A percentile compares a stretch with the other conserved stretches of the same genome.
Evolutionary conservation across 805 yeast species (phyloP).

Genomic region (Starmerella floris): DNA sequence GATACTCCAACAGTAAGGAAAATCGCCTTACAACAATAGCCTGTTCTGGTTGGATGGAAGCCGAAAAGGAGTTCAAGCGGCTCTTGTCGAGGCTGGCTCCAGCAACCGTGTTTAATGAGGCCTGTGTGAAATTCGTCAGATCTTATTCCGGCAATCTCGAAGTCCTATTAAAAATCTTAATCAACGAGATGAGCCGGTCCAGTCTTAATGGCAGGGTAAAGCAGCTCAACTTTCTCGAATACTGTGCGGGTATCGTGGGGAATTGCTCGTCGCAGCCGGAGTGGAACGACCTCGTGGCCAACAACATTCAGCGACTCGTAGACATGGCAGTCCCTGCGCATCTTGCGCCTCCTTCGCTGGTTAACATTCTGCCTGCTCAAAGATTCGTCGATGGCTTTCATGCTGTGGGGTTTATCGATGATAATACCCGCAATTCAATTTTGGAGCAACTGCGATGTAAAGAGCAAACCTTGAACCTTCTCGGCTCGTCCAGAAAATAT

Average conservation of each 20-base stretch:
- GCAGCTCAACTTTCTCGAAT: slow-evolving; percentile 56
- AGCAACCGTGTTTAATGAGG: slow-evolving; percentile 28
- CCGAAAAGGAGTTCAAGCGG: slow-evolving; percentile 42
- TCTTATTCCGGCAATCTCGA: slow-evolving; percentile 44
- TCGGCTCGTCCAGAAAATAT: slow-evolving; percentile 1
- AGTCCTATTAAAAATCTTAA: slow-evolving; percentile 52
- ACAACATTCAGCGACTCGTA: slow-evolving; percentile 12
- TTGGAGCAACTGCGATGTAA: slow-evolving; percentile 5
- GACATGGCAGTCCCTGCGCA: slow-evolving; percentile 21
- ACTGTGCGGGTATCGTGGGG: slow-evolving; percentile 29
- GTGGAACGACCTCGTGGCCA: slow-evolving; percentile 5
- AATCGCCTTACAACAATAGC: too few species aligned
- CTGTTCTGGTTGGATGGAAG: too few species aligned
- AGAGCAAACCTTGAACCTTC: slow-evolving; percentile 1
- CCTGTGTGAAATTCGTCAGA: slow-evolving; percentile 21
- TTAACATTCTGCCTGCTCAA: slow-evolving; percentile 17
- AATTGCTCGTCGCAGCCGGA: slow-evolving; percentile 2
- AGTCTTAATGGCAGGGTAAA: slow-evolving; percentile 48
- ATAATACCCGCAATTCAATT: background rate
- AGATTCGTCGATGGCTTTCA: slow-evolving; percentile 14
- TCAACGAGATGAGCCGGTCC: slow-evolving; percentile 40
- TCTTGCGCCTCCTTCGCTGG: slow-evolving; percentile 20
- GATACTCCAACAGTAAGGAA: too few species aligned
- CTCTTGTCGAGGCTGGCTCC: slow-evolving; percentile 55
- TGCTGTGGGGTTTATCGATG: slow-evolving; percentile 2